These are phyloP conservation scores for Penicillium glabrum DNA, from an alignment of 2,329 filamentous ascomycete species.

Conservation along the genomic window DNA sequence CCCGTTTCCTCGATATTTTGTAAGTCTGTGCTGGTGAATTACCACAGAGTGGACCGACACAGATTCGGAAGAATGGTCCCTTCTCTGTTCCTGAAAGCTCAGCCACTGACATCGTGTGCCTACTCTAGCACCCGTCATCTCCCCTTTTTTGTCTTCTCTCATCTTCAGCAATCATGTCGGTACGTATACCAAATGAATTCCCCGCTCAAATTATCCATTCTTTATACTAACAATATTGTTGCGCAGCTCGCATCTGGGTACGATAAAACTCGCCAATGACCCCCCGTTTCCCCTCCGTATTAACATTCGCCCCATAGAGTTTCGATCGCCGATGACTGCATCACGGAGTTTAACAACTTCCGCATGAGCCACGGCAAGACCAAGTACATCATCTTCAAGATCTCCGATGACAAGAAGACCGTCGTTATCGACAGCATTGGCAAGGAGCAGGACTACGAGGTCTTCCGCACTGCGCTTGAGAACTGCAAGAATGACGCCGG, in stretches of 20 bases:
- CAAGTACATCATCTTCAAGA: constrained; percentile 56
- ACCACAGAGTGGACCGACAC: neutral
- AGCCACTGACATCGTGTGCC: constrained; percentile 33
- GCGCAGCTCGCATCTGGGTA: constrained; percentile 39
- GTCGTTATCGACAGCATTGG: constrained; percentile 50
- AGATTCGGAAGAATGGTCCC: neutral
- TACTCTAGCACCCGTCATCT: constrained; percentile 22
- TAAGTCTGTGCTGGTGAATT: neutral
- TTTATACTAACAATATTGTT: constrained; percentile 12
- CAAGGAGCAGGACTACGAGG: constrained; percentile 47
- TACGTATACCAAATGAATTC: constrained; percentile 18
- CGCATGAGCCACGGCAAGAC: constrained; percentile 45
- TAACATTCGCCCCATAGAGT: constrained; percentile 39
- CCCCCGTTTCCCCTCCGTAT: constrained; percentile 10
- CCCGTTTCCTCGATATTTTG: constrained; percentile 1
- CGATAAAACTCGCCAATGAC: constrained; percentile 4
- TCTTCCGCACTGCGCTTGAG: constrained; percentile 48
- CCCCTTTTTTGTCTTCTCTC: constrained; percentile 18
- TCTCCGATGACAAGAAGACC: constrained; percentile 51
- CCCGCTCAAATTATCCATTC: neutral
- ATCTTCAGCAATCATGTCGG: constrained; percentile 35
- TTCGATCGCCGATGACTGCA: constrained; percentile 48
- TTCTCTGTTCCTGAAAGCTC: constrained; percentile 3
- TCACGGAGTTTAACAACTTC: constrained; percentile 48
- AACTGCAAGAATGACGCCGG: constrained; percentile 44